Conservation (phyloP, 2,329 filamentous ascomycete genomes). For the Cladobotryum protrusum region DNA sequence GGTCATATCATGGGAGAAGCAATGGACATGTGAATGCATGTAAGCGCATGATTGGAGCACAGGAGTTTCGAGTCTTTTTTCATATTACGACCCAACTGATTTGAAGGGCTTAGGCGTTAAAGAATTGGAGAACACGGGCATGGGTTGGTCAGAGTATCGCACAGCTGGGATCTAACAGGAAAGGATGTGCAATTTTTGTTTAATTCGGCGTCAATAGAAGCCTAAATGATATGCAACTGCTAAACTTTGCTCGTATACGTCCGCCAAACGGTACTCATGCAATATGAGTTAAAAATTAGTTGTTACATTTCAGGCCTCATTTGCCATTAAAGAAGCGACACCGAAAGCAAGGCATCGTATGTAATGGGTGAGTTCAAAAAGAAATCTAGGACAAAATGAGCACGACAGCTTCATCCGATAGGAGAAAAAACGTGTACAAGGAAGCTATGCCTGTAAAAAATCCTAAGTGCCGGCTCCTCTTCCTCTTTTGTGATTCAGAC, state of each 20-base stretch:
- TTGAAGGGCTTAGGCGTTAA: not conserved
- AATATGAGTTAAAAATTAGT: too few relatives aligned
- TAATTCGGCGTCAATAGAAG: too few relatives aligned
- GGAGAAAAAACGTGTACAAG: not conserved
- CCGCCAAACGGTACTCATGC: too few relatives aligned
- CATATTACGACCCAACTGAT: not conserved
- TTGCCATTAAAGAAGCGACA: too few relatives aligned
- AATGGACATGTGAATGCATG: not conserved
- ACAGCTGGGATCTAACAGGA: not conserved
- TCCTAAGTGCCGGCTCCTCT: conserved; percentile 6
- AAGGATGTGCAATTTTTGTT: not conserved
- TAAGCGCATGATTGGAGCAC: not conserved
- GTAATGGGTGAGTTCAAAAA: not conserved
- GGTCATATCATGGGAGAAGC: not conserved
- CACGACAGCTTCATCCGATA: not conserved
- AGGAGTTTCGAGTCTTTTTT: not conserved
- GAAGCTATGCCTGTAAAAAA: conserved; percentile 4
- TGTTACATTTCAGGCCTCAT: too few relatives aligned
- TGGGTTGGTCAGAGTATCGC: not conserved
- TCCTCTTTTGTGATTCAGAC: not conserved
- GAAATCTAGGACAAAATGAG: not conserved
- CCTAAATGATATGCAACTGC: too few relatives aligned
- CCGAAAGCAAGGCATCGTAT: too few relatives aligned
- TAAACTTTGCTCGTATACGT: too few relatives aligned
- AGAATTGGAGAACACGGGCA: not conserved